Evolutionary conservation across 305 asterid genomes (phyloP).

Genomic region (Plantago lanceolata): DNA sequence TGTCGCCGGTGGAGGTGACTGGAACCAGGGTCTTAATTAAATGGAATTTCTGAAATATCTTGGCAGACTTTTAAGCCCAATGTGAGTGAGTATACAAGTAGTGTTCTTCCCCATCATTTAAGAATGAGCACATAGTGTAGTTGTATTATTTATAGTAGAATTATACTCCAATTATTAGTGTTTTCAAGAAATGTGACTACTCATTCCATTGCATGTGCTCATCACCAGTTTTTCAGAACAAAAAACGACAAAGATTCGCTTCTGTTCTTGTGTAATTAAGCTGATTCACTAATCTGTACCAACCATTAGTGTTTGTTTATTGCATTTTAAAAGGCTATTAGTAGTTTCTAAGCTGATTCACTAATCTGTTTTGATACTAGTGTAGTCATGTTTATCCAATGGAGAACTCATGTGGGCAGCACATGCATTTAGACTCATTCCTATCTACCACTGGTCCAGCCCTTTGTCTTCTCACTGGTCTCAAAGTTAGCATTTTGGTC

Average conservation of each 20-base stretch:
- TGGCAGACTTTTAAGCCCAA: too few relatives aligned
- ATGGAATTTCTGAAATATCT: too few relatives aligned
- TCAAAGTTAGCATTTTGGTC: conserved; percentile 2
- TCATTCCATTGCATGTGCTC: conserved; percentile 1
- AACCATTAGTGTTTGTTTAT: too few relatives aligned
- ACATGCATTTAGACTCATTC: conserved; percentile 20
- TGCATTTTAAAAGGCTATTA: background rate
- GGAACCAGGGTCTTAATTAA: too few relatives aligned
- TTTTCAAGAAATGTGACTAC: background rate
- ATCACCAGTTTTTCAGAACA: background rate
- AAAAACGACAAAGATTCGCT: conserved; percentile 6
- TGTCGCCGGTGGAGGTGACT: too few relatives aligned
- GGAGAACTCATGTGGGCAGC: conserved; percentile 32
- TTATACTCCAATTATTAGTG: too few relatives aligned
- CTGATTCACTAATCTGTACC: too few relatives aligned
- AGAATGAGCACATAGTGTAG: too few relatives aligned
- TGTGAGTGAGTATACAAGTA: too few relatives aligned
- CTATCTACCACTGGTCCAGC: conserved; percentile 26
- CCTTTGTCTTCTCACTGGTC: conserved; percentile 21
- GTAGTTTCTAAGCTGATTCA: too few relatives aligned
- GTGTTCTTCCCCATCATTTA: too few relatives aligned
- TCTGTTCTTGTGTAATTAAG: background rate
- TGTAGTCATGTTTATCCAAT: conserved; percentile 3
- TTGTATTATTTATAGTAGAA: too few relatives aligned
- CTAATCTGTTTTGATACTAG: conserved; percentile 12